These are phyloP conservation scores for Torrubiella hemipterigena DNA, from an alignment of 2,329 filamentous ascomycete genomes.

Conservation along the genomic window DNA sequence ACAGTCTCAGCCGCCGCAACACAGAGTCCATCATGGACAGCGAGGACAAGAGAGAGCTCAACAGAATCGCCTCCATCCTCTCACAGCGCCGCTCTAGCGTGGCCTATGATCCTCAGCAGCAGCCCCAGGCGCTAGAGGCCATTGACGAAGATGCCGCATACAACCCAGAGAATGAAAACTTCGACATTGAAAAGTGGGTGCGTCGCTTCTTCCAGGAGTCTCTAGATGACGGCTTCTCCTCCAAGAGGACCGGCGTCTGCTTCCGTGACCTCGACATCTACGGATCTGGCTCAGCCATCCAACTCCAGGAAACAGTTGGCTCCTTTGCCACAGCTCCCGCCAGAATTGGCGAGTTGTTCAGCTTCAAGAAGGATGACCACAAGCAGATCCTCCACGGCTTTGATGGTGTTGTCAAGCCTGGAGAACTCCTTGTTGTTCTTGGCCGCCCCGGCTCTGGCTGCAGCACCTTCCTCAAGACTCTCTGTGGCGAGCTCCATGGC, in stretches of 20 bases:
- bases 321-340: slow-evolving; percentile 47
- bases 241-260: slow-evolving; percentile 44
- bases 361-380: slow-evolving; percentile 26
- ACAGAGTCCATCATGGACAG: slow-evolving; percentile 16
- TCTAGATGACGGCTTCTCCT: slow-evolving; percentile 41
- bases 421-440: slow-evolving; percentile 58
- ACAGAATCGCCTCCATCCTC: slow-evolving; percentile 25
- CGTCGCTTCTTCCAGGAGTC: slow-evolving; percentile 26
- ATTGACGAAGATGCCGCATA: slow-evolving; percentile 28
- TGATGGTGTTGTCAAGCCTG: slow-evolving; percentile 49
- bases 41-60: slow-evolving; percentile 22
- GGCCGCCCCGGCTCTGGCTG: slow-evolving; percentile 56
- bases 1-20: slow-evolving; percentile 4
- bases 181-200: slow-evolving; percentile 30
- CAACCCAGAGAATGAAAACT: slow-evolving; percentile 24
- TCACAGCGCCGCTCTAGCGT: slow-evolving; percentile 20
- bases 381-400: slow-evolving; percentile 54
- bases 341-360: slow-evolving; percentile 42
- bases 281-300: slow-evolving; percentile 53
- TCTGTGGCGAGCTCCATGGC: slow-evolving; percentile 48
- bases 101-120: slow-evolving; percentile 3
- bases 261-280: slow-evolving; percentile 56
- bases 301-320: slow-evolving; percentile 56
- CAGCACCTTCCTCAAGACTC: slow-evolving; percentile 49
- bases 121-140: slow-evolving; percentile 31